These are phyloP conservation scores for Bullera alba DNA, from an alignment of 768 basidiomycete species.

Conservation along the genomic window DNA sequence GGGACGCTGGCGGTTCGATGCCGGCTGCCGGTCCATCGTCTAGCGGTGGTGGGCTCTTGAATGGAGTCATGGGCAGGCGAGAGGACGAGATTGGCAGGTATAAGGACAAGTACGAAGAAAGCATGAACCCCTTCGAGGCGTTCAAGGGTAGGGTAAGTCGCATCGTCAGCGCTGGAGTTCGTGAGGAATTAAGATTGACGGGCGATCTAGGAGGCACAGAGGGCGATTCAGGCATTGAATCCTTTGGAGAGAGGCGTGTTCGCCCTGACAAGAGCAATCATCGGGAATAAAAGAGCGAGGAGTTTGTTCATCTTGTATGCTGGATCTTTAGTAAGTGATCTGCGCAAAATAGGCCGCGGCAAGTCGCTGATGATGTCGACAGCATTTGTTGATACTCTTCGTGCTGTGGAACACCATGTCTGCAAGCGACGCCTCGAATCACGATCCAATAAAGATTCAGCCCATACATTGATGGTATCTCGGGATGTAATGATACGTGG, in stretches of 20 bases:
- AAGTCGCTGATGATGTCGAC: neutral
- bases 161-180: neutral
- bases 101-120: slow-evolving; percentile 84
- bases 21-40: slow-evolving; percentile 15
- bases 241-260: slow-evolving; percentile 84
- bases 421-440: slow-evolving; percentile 28
- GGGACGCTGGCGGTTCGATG: slow-evolving; percentile 53
- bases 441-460: slow-evolving; percentile 24
- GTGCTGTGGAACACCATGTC: slow-evolving; percentile 43
- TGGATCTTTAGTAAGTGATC: slow-evolving; percentile 31
- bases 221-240: slow-evolving; percentile 84
- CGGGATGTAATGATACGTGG: no score
- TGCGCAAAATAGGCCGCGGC: neutral
- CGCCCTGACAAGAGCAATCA: slow-evolving; percentile 70
- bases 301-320: slow-evolving; percentile 86
- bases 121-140: slow-evolving; percentile 97
- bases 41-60: slow-evolving; percentile 11
- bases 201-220: slow-evolving; percentile 71
- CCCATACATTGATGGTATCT: slow-evolving; percentile 8
- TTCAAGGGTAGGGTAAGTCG: slow-evolving; percentile 83
- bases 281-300: slow-evolving; percentile 83
- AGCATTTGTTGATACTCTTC: slow-evolving; percentile 41
- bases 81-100: slow-evolving; percentile 81
- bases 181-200: neutral
- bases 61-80: slow-evolving; percentile 30